phyloP scores from a whole-genome alignment of 2,329 filamentous ascomycete species.

The Chaetothyriales sp. region DNA sequence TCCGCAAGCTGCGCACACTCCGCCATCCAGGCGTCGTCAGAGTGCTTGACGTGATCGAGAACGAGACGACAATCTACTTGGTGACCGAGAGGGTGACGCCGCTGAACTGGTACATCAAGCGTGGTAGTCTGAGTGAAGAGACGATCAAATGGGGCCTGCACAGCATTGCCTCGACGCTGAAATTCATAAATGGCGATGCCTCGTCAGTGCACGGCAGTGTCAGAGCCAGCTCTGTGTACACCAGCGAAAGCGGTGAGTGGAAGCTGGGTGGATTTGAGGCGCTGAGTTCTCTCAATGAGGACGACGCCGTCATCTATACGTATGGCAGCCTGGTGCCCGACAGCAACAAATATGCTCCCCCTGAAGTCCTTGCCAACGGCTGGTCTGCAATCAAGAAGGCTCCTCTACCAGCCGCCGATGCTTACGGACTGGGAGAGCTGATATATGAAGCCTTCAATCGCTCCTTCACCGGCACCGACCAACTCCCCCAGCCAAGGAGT shows the following conservation, averaged over 20 bases:
- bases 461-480: conserved; percentile 57
- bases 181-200: conserved; percentile 91
- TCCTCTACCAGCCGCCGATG: conserved; percentile 67
- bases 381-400: conserved; percentile 82
- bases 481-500: conserved; percentile 70
- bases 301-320: conserved; percentile 82
- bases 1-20: conserved; percentile 83
- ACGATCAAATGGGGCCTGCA: conserved; percentile 94
- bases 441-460: conserved; percentile 90
- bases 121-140: conserved; percentile 75
- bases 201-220: conserved; percentile 80
- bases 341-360: conserved; percentile 66
- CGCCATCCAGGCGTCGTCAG: conserved; percentile 90
- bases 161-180: conserved; percentile 74
- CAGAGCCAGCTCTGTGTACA: conserved; percentile 74
- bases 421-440: conserved; percentile 70
- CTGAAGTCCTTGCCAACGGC: conserved; percentile 71
- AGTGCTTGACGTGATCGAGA: conserved; percentile 90
- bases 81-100: conserved; percentile 82
- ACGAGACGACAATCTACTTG: conserved; percentile 89
- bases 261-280: conserved; percentile 89
- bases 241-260: conserved; percentile 94
- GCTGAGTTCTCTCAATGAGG: conserved; percentile 86
- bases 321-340: conserved; percentile 82
- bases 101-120: conserved; percentile 74